Conservation (phyloP, 2,329 filamentous ascomycete species). For the Rasamsonia emersonii region DNA sequence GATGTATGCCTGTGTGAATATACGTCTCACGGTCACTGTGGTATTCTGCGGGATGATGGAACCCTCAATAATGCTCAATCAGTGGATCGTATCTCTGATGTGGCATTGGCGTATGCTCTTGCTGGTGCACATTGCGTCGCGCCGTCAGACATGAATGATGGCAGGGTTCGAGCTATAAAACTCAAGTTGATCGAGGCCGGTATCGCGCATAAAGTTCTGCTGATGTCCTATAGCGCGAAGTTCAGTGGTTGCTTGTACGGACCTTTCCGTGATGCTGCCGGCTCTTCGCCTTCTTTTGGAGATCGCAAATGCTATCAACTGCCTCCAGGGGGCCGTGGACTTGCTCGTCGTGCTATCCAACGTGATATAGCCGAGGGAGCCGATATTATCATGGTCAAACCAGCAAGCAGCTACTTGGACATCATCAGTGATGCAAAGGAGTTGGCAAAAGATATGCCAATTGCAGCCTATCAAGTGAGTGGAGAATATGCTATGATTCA, state of each 20-base stretch:
- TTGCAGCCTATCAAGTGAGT: constrained; percentile 94
- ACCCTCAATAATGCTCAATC: constrained; percentile 87
- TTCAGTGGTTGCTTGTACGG: constrained; percentile 96
- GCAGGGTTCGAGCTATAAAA: constrained; percentile 94
- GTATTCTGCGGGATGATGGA: constrained; percentile 87
- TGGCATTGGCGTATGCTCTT: constrained; percentile 94
- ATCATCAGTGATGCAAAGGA: constrained; percentile 98
- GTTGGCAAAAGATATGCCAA: constrained; percentile 78
- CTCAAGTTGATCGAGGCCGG: constrained; percentile 93
- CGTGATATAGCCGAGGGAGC: constrained; percentile 90
- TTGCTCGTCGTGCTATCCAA: constrained; percentile 81
- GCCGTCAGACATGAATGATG: constrained; percentile 98
- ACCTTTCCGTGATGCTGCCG: constrained; percentile 92
- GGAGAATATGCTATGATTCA: constrained; percentile 98
- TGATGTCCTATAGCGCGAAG: constrained; percentile 98
- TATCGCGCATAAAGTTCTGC: constrained; percentile 77
- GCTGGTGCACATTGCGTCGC: constrained; percentile 95
- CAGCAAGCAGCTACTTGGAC: constrained; percentile 88
- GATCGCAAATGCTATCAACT: constrained; percentile 96
- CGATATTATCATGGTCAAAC: constrained; percentile 99
- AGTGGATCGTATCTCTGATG: constrained; percentile 89
- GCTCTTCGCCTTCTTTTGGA: constrained; percentile 82
- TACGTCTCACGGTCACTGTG: constrained; percentile 95
- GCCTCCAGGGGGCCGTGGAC: constrained; percentile 80
- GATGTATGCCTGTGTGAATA: constrained; percentile 99